These are phyloP conservation scores for Gnetum montanum DNA, from an alignment of 75 land plant genomes.

Conservation along the genomic window DNA sequence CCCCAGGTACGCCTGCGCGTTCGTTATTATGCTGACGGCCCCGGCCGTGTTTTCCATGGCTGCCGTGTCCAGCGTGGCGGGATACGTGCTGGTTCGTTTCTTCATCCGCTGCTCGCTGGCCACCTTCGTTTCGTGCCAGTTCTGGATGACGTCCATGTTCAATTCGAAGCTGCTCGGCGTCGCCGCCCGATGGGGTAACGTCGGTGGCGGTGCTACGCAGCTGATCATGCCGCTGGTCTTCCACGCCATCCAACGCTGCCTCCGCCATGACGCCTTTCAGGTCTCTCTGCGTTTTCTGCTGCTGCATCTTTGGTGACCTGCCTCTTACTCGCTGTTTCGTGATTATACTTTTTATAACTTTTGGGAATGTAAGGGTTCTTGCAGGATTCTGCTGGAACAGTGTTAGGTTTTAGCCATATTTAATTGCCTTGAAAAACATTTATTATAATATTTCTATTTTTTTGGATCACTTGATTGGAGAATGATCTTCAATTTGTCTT, in stretches of 20 bases:
- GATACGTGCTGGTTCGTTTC: conserved; percentile 59
- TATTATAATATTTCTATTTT: no score
- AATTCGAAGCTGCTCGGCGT: conserved; percentile 59
- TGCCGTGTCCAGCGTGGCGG: conserved; percentile 26
- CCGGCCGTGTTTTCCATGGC: conserved; percentile 82
- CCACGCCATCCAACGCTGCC: conserved; percentile 46
- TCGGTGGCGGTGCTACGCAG: conserved; percentile 88
- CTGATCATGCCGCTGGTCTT: conserved; percentile 72
- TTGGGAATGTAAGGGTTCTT: no score
- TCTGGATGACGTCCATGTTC: conserved; percentile 95
- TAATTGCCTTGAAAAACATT: no score
- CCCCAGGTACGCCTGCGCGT: conserved; percentile 62
- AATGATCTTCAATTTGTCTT: no score
- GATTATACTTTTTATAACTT: no score
- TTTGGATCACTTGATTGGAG: no score
- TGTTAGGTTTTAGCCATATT: no score
- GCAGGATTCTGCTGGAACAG: no score
- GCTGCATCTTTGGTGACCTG: no score
- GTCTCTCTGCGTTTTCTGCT: no score
- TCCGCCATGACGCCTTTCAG: no score
- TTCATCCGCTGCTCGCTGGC: conserved; percentile 83
- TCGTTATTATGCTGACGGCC: conserved; percentile 57
- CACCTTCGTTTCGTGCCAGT: conserved; percentile 87
- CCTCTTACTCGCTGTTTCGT: no score
- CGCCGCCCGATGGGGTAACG: conserved; percentile 82